phyloP scores from a whole-genome alignment of 2,329 filamentous ascomycete species.

The Chaetomium olivaceum region DNA sequence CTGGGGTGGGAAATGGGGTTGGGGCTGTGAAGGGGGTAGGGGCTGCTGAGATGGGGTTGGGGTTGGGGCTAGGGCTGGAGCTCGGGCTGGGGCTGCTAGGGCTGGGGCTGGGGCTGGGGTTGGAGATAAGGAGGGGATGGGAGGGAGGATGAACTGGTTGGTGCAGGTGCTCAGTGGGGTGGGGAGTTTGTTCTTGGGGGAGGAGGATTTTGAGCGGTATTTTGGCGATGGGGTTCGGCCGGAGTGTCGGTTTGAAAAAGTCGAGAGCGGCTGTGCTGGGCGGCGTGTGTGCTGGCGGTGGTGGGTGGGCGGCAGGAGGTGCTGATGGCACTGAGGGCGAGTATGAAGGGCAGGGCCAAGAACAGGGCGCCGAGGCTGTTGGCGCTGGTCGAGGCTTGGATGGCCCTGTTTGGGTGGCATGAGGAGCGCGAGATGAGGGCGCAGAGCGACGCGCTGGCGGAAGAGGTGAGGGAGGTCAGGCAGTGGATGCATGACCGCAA shows the following conservation, averaged over 20 bases:
- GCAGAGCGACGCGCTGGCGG: constrained; percentile 19
- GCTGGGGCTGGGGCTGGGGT: neutral
- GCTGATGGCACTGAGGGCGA: constrained; percentile 49
- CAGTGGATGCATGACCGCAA: constrained; percentile 4
- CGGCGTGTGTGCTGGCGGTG: constrained; percentile 54
- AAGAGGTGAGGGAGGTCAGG: constrained; percentile 14
- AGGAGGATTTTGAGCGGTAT: constrained; percentile 38
- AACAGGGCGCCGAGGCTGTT: constrained; percentile 40
- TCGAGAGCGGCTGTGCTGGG: constrained; percentile 50
- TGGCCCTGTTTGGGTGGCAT: constrained; percentile 36
- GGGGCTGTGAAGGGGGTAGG: too few species aligned
- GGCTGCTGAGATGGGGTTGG: neutral
- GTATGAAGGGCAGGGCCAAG: constrained; percentile 43
- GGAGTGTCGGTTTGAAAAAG: constrained; percentile 25
- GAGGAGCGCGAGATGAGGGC: constrained; percentile 14
- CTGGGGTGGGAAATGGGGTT: neutral
- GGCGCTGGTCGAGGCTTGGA: constrained; percentile 48
- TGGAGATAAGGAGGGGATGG: neutral
- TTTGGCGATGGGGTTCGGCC: constrained; percentile 38
- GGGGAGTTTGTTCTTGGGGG: constrained; percentile 43
- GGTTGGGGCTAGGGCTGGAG: neutral
- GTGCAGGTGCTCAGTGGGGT: neutral
- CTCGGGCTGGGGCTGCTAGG: neutral
- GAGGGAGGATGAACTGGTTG: neutral
- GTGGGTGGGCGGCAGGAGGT: constrained; percentile 47